Conservation (phyloP, 1,284 basidiomycete genomes). For the Melampsora occidentalis region DNA sequence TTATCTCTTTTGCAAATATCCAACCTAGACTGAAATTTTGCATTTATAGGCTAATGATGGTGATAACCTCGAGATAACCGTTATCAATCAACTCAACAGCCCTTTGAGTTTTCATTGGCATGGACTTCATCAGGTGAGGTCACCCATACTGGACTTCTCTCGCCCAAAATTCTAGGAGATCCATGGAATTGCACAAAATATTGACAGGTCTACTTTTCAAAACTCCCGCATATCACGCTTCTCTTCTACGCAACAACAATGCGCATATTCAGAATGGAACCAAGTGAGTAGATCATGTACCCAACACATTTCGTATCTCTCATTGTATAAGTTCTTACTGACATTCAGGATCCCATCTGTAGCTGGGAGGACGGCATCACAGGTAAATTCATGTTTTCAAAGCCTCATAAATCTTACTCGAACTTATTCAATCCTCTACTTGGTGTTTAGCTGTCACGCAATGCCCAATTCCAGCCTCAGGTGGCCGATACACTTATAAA, state of each 20-base stretch:
- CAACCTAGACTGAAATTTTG: neutral
- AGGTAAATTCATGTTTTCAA: slow-evolving; percentile 1
- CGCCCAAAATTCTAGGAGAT: neutral
- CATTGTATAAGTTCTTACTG: neutral
- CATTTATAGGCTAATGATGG: neutral
- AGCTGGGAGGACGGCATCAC: slow-evolving; percentile 42
- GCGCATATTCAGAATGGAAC: neutral
- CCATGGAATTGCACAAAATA: neutral
- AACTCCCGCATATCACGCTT: too few relatives aligned
- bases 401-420: neutral
- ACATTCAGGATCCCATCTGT: neutral
- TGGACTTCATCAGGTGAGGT: slow-evolving; percentile 4
- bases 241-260: neutral
- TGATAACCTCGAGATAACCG: slow-evolving; percentile 9
- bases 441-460: slow-evolving; percentile 23
- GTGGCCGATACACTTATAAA: slow-evolving; percentile 38
- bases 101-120: slow-evolving; percentile 17
- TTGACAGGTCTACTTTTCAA: neutral
- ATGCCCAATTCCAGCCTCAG: slow-evolving; percentile 32
- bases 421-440: neutral
- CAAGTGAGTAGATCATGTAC: neutral
- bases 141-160: neutral
- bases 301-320: neutral
- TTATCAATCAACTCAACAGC: neutral
- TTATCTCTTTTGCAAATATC: neutral